Evolutionary conservation across 805 yeast species (phyloP), one percentile per base, ranked within the genome.

Genomic region (Saccharomycopsis amapae): DNA sequence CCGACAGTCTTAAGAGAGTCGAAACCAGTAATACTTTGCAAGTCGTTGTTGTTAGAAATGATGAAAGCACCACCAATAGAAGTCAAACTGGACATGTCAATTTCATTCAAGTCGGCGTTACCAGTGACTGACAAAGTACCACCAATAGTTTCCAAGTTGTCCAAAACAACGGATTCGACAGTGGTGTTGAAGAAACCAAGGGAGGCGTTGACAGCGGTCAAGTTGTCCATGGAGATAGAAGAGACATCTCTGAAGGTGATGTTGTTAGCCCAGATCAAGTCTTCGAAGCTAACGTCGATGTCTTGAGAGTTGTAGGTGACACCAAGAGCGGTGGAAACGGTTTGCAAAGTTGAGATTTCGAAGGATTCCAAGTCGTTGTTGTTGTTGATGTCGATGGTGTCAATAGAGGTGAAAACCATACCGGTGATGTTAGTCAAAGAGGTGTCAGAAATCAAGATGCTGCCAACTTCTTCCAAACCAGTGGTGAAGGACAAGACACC

Each of bases 41-140:
- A 79, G 45, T 73, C 66, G 55, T 85, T 69, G 83, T 93, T 93
- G 79, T 88, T 86, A 54, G 85, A 78, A 62, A 93, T 71, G 59
- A 76, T 81, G 66, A 93, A 85, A 67, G 96, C 98, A 77, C 98
- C 97, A 65, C 90, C 94, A 59, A 93, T 71, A 41, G 75, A 54
- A 52, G 79, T 72, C 67, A 93, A 78, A 62, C 73, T 65, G 43
- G 84, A 71, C 74, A 87, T 82, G 55, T 81, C 78, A 50, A 85
- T 56, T 57, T 70, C 73, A 58, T 76, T 75, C 65, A 93, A 78
- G 45, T 83, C 75, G 52, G 76, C 73, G 76, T 93, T 93, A 56
- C 81, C 71, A 63, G 69, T 69, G 60, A 93, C 68, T 55, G 89
- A 68, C 59, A 93, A 76, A 55, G 95, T 79, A 59, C 83, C 86